phyloP scores from a whole-genome alignment of 495 filamentous ascomycete species.

The Trichocladium uniseriatum region DNA sequence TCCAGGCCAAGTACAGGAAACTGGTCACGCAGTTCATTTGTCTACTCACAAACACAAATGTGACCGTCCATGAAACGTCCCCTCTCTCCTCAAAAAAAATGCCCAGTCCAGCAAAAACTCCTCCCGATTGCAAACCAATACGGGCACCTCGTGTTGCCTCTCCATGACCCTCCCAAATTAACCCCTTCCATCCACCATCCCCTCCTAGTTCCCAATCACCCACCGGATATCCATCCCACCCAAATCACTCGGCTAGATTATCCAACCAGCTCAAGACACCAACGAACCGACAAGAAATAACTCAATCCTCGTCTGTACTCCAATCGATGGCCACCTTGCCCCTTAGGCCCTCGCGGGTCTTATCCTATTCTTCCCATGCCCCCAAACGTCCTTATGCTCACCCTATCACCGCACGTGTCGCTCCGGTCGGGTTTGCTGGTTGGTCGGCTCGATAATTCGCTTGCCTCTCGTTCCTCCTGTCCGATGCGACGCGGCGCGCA shows the following conservation, averaged over 20 bases:
- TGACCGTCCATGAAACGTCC: background rate
- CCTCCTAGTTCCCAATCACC: background rate
- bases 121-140: background rate
- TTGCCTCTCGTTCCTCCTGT: no score
- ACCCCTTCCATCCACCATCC: background rate
- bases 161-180: background rate
- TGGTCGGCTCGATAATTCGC: no score
- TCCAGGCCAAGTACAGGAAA: no score
- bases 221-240: background rate
- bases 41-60: background rate
- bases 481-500: no score
- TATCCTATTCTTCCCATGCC: background rate
- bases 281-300: no score
- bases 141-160: background rate
- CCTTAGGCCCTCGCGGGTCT: constrained; percentile 4
- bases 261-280: background rate
- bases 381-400: background rate
- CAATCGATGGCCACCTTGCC: background rate
- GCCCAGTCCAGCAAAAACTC: constrained; percentile 8
- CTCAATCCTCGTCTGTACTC: background rate
- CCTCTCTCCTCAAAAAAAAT: background rate
- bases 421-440: background rate
- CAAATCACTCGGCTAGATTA: background rate
- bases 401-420: background rate
- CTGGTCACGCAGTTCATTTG: background rate